phyloP scores from a whole-genome alignment of 495 filamentous ascomycete species.

The Penicillium antarcticum region DNA sequence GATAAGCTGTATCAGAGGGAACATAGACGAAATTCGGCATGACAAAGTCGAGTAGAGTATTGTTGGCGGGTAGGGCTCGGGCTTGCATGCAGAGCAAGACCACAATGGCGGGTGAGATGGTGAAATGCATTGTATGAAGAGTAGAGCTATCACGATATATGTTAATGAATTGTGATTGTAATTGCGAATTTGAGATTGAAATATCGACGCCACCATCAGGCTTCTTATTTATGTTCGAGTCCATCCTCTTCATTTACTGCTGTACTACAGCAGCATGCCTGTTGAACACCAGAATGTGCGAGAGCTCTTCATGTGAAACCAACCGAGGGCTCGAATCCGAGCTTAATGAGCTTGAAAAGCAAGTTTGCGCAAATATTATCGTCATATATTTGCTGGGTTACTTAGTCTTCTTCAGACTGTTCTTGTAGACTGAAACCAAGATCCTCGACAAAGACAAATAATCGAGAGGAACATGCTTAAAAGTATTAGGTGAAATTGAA shows the following conservation, averaged over 20 bases:
- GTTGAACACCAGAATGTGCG: background rate
- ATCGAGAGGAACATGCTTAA: too few species aligned
- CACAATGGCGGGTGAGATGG: background rate
- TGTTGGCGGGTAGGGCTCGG: background rate
- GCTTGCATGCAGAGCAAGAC: background rate
- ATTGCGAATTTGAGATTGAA: background rate
- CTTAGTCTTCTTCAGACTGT: too few species aligned
- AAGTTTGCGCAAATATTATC: too few species aligned
- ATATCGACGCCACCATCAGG: background rate
- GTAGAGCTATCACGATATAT: background rate
- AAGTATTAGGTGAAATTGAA: too few species aligned
- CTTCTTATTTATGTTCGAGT: background rate
- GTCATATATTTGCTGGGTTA: too few species aligned
- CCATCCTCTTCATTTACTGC: background rate
- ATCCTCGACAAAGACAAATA: too few species aligned
- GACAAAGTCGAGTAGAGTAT: background rate
- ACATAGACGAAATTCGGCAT: background rate
- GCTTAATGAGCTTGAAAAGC: too few species aligned
- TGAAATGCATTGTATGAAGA: background rate
- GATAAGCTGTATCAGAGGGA: background rate
- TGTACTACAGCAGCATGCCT: background rate
- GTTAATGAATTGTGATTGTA: background rate
- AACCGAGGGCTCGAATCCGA: background rate
- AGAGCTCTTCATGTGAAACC: background rate
- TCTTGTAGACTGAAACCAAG: too few species aligned